Conservation (phyloP, 768 basidiomycete species). For the Hysterangium stoloniferum region DNA sequence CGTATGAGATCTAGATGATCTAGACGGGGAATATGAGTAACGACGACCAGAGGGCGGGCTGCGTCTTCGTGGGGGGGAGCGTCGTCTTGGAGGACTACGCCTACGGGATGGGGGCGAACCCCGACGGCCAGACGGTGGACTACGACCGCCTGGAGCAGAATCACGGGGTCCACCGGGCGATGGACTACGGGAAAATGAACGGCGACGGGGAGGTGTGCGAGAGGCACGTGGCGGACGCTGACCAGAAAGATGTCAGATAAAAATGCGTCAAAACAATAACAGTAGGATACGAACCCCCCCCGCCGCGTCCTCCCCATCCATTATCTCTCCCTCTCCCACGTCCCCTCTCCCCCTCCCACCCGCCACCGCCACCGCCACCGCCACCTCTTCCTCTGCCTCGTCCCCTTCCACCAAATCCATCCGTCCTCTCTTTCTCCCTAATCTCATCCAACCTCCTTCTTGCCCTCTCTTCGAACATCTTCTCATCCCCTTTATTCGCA, state of each 20-base stretch:
- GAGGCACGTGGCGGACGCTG: conserved; percentile 21
- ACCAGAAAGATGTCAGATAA: not conserved
- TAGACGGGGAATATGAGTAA: conserved; percentile 15
- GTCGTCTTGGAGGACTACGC: no score
- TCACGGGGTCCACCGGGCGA: conserved; percentile 26
- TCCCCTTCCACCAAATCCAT: conserved; percentile 38
- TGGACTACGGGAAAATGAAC: conserved; percentile 17
- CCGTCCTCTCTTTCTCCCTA: conserved; percentile 50
- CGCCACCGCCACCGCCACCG: conserved; percentile 41
- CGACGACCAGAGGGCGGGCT: conserved; percentile 17
- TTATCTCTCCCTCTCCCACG: conserved; percentile 41
- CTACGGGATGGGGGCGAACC: no score
- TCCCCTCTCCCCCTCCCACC: conserved; percentile 37
- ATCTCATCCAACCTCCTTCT: conserved; percentile 66
- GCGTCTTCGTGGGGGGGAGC: no score
- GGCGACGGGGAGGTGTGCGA: conserved; percentile 21
- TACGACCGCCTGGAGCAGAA: conserved; percentile 29
- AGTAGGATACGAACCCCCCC: conserved; percentile 34
- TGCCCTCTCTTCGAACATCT: conserved; percentile 64
- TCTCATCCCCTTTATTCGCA: conserved; percentile 52
- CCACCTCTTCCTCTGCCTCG: conserved; percentile 40
- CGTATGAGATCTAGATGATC: conserved; percentile 26
- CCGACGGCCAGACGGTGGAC: no score
- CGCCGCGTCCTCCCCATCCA: conserved; percentile 64
- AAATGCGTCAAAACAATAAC: not conserved